phyloP scores from a whole-genome alignment of 2,329 filamentous ascomycete species.

The Cladosporium sp. region DNA sequence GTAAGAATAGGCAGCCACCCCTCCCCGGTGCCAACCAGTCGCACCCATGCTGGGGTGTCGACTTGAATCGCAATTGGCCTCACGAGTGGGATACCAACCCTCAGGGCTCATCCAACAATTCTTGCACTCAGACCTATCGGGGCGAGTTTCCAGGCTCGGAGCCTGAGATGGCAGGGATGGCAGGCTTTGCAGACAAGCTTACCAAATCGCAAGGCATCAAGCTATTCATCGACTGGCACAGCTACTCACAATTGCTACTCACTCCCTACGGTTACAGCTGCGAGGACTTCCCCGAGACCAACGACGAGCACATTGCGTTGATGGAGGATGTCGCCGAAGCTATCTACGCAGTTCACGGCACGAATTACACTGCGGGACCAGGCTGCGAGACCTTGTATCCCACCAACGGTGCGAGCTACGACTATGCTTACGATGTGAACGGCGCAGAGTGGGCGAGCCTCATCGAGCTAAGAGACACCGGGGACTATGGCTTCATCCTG shows the following conservation, averaged over 20 bases:
- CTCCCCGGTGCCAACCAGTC: slow-evolving; percentile 31
- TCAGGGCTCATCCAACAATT: slow-evolving; percentile 51
- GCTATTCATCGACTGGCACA: slow-evolving; percentile 65
- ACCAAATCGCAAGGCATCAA: slow-evolving; percentile 40
- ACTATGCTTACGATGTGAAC: slow-evolving; percentile 21
- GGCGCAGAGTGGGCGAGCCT: slow-evolving; percentile 19
- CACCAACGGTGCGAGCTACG: slow-evolving; percentile 18
- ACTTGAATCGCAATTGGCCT: slow-evolving; percentile 61
- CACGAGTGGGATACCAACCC: slow-evolving; percentile 45
- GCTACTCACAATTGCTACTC: slow-evolving; percentile 62
- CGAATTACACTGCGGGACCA: slow-evolving; percentile 42
- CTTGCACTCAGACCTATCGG: slow-evolving; percentile 52
- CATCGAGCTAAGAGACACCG: slow-evolving; percentile 15
- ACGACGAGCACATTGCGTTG: slow-evolving; percentile 53
- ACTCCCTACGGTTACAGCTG: slow-evolving; percentile 62
- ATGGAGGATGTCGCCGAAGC: slow-evolving; percentile 52
- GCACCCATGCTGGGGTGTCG: slow-evolving; percentile 50
- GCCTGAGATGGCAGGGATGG: slow-evolving; percentile 46
- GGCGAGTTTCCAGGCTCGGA: slow-evolving; percentile 42
- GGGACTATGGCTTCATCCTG: slow-evolving; percentile 14
- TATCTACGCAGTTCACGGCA: slow-evolving; percentile 56
- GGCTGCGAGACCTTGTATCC: slow-evolving; percentile 41
- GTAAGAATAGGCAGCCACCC: slow-evolving; percentile 56
- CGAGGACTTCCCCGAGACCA: slow-evolving; percentile 45
- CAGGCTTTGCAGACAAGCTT: slow-evolving; percentile 17